These are phyloP conservation scores for Abortiporus biennis DNA, from an alignment of 1,284 basidiomycete species.

Conservation along the genomic window DNA sequence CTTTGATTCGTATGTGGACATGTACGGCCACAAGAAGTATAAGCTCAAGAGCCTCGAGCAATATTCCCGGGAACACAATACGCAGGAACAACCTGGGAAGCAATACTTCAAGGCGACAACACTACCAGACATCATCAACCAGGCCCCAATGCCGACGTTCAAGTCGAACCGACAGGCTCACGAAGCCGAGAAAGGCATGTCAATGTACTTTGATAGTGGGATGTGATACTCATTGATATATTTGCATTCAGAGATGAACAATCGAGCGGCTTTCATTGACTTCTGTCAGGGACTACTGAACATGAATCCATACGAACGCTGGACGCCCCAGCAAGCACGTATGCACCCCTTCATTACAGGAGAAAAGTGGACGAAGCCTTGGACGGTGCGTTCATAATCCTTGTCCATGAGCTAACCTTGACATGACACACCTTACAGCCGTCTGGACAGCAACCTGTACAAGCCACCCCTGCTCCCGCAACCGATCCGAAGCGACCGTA, in stretches of 20 bases:
- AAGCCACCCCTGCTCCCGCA: conserved; percentile 20
- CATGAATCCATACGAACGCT: conserved; percentile 91
- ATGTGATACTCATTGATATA: conserved; percentile 1
- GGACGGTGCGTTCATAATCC: conserved; percentile 56
- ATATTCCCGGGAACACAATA: conserved; percentile 92
- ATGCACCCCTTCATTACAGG: conserved; percentile 98
- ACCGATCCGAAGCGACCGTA: conserved; percentile 84
- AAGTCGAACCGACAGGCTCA: conserved; percentile 72
- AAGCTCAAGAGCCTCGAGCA: conserved; percentile 91
- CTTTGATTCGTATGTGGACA: conserved; percentile 81
- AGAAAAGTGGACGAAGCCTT: conserved; percentile 88
- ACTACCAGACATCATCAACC: conserved; percentile 93
- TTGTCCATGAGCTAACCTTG: conserved; percentile 3
- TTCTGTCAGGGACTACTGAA: conserved; percentile 95
- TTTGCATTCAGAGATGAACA: conserved; percentile 73
- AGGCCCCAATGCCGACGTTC: conserved; percentile 82
- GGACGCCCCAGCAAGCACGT: conserved; percentile 96
- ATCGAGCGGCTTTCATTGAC: conserved; percentile 93
- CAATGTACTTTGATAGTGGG: conserved; percentile 6
- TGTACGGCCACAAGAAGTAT: conserved; percentile 85
- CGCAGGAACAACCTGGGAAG: conserved; percentile 95
- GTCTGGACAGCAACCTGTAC: conserved; percentile 39
- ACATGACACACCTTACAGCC: conserved; percentile 11
- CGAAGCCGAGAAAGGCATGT: conserved; percentile 89
- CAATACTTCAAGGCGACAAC: conserved; percentile 97